These are phyloP conservation scores for Schizothecium vesticola DNA, from an alignment of 495 filamentous ascomycete species.

Conservation along the genomic window DNA sequence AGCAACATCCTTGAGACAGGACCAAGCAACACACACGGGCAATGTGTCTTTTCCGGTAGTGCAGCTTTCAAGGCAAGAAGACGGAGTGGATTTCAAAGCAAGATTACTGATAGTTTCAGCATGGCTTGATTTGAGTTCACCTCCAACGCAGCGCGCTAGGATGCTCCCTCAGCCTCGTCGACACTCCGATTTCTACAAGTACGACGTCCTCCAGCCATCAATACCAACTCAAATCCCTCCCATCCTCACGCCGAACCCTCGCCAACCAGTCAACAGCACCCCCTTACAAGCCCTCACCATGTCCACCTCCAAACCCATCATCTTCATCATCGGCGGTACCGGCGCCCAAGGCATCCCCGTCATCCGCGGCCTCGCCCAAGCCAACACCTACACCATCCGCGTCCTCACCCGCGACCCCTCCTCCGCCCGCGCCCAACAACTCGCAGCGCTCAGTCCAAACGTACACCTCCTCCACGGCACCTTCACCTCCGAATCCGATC, in stretches of 20 bases:
- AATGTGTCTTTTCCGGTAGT: background rate
- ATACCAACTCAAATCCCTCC: constrained; percentile 3
- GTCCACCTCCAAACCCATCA: background rate
- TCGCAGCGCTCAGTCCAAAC: constrained; percentile 31
- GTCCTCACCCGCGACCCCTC: no score
- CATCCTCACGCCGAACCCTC: background rate
- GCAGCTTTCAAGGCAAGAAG: background rate
- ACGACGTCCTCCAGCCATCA: background rate
- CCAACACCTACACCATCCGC: constrained; percentile 39
- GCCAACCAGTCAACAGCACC: constrained; percentile 3
- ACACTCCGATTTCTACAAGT: constrained; percentile 5
- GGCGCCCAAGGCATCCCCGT: constrained; percentile 52
- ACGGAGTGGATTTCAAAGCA: constrained; percentile 1
- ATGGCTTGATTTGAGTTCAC: background rate
- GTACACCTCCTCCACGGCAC: constrained; percentile 44
- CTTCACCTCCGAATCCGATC: constrained; percentile 40
- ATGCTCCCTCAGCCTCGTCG: background rate
- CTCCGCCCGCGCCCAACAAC: constrained; percentile 34
- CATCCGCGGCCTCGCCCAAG: constrained; percentile 39
- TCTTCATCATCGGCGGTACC: constrained; percentile 46
- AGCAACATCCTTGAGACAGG: background rate
- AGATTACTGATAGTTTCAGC: constrained; percentile 3
- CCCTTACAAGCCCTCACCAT: background rate
- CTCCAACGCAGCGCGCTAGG: background rate
- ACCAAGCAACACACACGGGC: constrained; percentile 1